Base-by-base conservation (phyloP, 2,329 filamentous ascomycete species). In the Penicillium glabrum region DNA sequence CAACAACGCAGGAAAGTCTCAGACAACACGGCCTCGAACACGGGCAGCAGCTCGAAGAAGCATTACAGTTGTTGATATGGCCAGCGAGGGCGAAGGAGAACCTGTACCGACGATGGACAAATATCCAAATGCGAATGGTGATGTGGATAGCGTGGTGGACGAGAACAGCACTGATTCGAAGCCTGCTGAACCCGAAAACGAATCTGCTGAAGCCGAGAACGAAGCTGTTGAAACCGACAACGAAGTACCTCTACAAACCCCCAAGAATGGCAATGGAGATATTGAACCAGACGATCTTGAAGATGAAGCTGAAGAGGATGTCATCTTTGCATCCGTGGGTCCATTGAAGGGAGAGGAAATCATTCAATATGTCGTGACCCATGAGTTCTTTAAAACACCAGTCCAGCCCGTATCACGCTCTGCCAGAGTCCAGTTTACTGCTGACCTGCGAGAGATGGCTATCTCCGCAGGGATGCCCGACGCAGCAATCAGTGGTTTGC, bases 371-470 rank as follows among this genome's bases (percentile, higher is more conserved):
- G 60, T 70, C 41, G 50, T 21, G 11, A 45, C 21, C 3, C 63
- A 69, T 37, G 44, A 58, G 3, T 68, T 70, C 41, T 57, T 69
- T 57, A 35, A 43, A 1, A 37, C 53, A 16, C 41, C 41, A 4
- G 50, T 53, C n/a, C 60, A 62, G 29, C 61, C 64, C 9, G 63
- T 66, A 1, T 21, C 26, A 8, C 59, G 56, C 5, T 63, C 62
- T n/a, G 59, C 51, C 16, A 57, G 67, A 19, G 51, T 51, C 6
- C 54, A 46, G 7, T 72, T 71, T 14, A 47, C 58, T 6, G 19
- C 19, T 0, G 60, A 69, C 19, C n/a, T 72, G 5, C 57, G 58
- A 9, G 35, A 37, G 1, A 47, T 64, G 41, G 66, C 67, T 9
- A 8, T 21, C 2, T 37, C 51, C 1, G 41, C 51, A 19, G 67